A percentile compares a stretch with the other conserved stretches of the same genome.
Evolutionary conservation across 2,329 filamentous ascomycete species (phyloP).

Genomic region (Fusarium sp.): DNA sequence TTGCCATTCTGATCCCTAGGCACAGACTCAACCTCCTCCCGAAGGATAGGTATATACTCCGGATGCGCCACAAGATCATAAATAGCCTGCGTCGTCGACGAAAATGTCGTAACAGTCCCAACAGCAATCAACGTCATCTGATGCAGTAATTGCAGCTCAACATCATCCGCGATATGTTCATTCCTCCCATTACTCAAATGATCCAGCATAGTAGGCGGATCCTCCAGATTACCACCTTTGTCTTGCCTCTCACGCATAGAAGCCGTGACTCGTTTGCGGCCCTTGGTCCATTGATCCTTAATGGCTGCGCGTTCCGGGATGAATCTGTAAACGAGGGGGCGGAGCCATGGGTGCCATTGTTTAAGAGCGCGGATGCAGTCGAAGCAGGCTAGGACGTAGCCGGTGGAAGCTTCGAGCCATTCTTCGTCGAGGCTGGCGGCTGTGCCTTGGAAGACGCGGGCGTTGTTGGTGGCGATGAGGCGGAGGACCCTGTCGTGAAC

Average conservation of each 20-base stretch:
- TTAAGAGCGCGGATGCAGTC: conserved; percentile 23
- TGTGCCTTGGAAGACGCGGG: conserved; percentile 15
- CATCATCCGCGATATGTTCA: neutral
- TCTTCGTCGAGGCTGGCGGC: conserved; percentile 12
- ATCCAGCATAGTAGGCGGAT: neutral
- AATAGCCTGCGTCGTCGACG: conserved; percentile 29
- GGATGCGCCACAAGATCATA: conserved; percentile 34
- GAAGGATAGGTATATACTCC: conserved; percentile 15
- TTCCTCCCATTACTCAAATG: conserved; percentile 12
- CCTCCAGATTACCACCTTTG: neutral
- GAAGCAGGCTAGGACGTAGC: conserved; percentile 10
- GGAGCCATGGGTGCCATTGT: conserved; percentile 13
- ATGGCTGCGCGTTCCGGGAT: conserved; percentile 13
- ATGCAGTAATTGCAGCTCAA: conserved; percentile 8
- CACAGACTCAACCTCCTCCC: conserved; percentile 13
- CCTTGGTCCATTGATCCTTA: conserved; percentile 15
- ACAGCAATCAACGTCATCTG: conserved; percentile 25
- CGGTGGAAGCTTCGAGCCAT: conserved; percentile 1
- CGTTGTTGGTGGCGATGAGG: conserved; percentile 16
- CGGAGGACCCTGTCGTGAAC: conserved; percentile 5
- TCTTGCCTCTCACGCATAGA: neutral
- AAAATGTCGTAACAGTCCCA: conserved; percentile 29
- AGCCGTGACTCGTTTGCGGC: neutral
- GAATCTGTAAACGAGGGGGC: conserved; percentile 7
- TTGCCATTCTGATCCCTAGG: neutral